A percentile compares a stretch with the other conserved stretches of the same genome.
phyloP scores from a whole-genome alignment of 257 asterid genomes.

The Fraxinus anomala region DNA sequence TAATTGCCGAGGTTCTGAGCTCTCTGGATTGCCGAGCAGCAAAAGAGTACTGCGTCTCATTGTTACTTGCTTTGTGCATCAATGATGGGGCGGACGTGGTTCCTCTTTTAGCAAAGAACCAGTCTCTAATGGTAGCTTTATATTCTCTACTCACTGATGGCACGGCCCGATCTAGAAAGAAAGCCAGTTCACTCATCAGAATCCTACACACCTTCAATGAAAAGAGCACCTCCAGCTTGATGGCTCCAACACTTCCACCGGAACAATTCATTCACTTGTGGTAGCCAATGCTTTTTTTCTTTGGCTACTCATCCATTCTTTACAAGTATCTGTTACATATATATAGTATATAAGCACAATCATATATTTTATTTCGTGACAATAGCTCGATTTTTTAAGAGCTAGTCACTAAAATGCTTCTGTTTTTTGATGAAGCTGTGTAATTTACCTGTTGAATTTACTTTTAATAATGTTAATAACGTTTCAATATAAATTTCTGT shows the following conservation, averaged over 20 bases:
- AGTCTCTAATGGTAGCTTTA: conserved; percentile 54
- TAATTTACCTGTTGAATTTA: conserved; percentile 19
- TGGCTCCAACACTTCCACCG: conserved; percentile 41
- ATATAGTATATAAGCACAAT: conserved; percentile 26
- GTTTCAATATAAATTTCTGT: conserved; percentile 8
- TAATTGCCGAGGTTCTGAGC: conserved; percentile 40
- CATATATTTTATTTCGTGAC: conserved; percentile 31
- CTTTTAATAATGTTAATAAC: background rate
- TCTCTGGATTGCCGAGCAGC: conserved; percentile 45
- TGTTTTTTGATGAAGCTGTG: conserved; percentile 56
- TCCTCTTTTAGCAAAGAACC: conserved; percentile 67
- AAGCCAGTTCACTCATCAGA: conserved; percentile 68
- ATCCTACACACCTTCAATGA: conserved; percentile 62
- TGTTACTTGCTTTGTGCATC: conserved; percentile 63
- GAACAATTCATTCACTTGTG: conserved; percentile 68
- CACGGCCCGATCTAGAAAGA: conserved; percentile 56
- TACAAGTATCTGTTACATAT: conserved; percentile 24
- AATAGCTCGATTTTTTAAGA: conserved; percentile 56
- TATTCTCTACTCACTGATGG: conserved; percentile 64
- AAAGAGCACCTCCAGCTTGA: conserved; percentile 39
- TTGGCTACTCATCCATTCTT: conserved; percentile 37
- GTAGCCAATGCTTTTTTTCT: conserved; percentile 41
- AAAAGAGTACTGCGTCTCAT: conserved; percentile 57
- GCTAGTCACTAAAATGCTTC: conserved; percentile 57
- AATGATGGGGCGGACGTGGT: conserved; percentile 63